Percentiles rank a stretch among this genome's conserved stretches.
phyloP scores from a whole-genome alignment of 139 green algal genomes.

The Micractinium conductrix region DNA sequence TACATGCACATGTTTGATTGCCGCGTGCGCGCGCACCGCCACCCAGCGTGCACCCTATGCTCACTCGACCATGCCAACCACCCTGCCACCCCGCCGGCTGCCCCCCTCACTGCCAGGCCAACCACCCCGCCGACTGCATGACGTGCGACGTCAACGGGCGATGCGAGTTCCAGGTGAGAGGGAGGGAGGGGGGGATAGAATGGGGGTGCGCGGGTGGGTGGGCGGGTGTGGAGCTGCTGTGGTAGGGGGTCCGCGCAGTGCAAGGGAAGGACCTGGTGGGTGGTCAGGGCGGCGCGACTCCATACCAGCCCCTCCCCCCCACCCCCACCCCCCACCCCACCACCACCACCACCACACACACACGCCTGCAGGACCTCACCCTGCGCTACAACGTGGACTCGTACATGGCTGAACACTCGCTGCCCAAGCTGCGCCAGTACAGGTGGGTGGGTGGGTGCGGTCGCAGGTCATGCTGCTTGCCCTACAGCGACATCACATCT shows the following conservation, averaged over 20 bases:
- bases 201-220: background rate
- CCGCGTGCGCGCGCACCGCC: no score
- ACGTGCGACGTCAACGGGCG: constrained; percentile 54
- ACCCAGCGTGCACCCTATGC: no score
- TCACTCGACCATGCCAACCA: no score
- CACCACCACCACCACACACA: background rate
- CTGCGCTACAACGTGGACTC: constrained; percentile 44
- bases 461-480: no score
- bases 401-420: background rate
- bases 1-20: no score
- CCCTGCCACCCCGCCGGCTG: no score
- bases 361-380: constrained; percentile 48
- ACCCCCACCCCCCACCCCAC: background rate
- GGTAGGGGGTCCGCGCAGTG: no score
- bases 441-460: background rate
- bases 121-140: constrained; percentile 62
- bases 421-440: constrained; percentile 27
- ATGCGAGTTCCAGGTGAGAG: constrained; percentile 53
- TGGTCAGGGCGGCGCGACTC: no score
- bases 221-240: background rate
- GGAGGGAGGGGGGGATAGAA: background rate
- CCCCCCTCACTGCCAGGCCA: no score
- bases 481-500: no score
- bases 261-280: no score
- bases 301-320: no score